Percentiles rank a stretch among this genome's conserved stretches.
Evolutionary conservation across 2,329 filamentous ascomycete genomes (phyloP).

Genomic region (Cladobotryum protrusum): DNA sequence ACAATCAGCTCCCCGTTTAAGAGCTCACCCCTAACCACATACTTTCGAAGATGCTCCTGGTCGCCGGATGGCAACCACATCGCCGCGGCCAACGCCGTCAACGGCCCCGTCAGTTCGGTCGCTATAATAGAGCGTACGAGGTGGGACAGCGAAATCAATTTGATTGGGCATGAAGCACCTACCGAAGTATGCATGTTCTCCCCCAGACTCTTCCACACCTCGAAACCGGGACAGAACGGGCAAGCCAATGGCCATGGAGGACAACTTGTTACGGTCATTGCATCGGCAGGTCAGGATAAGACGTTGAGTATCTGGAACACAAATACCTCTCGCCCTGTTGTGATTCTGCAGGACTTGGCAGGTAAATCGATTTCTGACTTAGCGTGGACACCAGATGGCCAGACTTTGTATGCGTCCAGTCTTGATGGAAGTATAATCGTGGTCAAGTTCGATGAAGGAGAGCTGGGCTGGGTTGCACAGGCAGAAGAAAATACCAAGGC

Average conservation of each 20-base stretch:
- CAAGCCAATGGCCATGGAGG: slow-evolving; percentile 37
- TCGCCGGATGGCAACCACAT: slow-evolving; percentile 96
- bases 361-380: slow-evolving; percentile 91
- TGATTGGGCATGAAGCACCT: slow-evolving; percentile 94
- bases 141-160: slow-evolving; percentile 95
- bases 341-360: slow-evolving; percentile 83
- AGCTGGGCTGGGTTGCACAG: slow-evolving; percentile 82
- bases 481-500: slow-evolving; percentile 88
- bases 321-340: slow-evolving; percentile 82
- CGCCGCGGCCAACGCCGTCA: slow-evolving; percentile 92
- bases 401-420: slow-evolving; percentile 77
- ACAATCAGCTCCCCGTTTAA: slow-evolving; percentile 83
- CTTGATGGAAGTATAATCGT: slow-evolving; percentile 84
- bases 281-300: slow-evolving; percentile 94
- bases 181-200: slow-evolving; percentile 98
- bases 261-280: slow-evolving; percentile 79
- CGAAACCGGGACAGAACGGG: slow-evolving; percentile 53
- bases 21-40: slow-evolving; percentile 89
- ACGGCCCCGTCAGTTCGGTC: slow-evolving; percentile 93
- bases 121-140: slow-evolving; percentile 87
- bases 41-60: slow-evolving; percentile 95
- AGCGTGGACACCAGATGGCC: slow-evolving; percentile 88
- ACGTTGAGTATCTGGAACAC: slow-evolving; percentile 97
- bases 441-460: slow-evolving; percentile 74
- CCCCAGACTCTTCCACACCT: slow-evolving; percentile 75